Evolutionary conservation across 2,329 filamentous ascomycete genomes (phyloP).

Genomic region (Cladosporium velox): DNA sequence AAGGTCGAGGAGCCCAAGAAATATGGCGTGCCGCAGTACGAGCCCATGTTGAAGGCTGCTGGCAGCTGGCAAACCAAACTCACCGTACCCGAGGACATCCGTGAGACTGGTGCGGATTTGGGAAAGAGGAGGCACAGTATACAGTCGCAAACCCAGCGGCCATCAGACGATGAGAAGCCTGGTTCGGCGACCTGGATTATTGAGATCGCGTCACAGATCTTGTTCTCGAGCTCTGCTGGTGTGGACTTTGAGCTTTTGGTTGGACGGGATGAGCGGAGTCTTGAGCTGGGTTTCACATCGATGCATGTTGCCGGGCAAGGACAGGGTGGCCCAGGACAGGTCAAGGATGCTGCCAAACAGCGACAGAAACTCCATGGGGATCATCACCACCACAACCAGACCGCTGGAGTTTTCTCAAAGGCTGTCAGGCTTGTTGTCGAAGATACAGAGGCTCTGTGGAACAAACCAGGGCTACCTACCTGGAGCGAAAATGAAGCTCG

Average conservation of each 20-base stretch:
- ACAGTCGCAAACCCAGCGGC: conserved; percentile 28
- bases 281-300: conserved; percentile 63
- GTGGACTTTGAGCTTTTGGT: conserved; percentile 87
- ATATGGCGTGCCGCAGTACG: conserved; percentile 73
- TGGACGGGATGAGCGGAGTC: conserved; percentile 79
- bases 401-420: conserved; percentile 79
- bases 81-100: conserved; percentile 74
- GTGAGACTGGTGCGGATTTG: conserved; percentile 59
- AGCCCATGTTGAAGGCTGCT: conserved; percentile 94
- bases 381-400: conserved; percentile 45
- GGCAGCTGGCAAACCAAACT: conserved; percentile 82
- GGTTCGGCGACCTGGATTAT: conserved; percentile 80
- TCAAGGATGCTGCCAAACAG: conserved; percentile 58
- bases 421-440: conserved; percentile 78
- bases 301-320: conserved; percentile 50
- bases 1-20: conserved; percentile 69
- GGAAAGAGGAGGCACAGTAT: conserved; percentile 38
- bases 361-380: conserved; percentile 56
- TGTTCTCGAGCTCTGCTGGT: conserved; percentile 86
- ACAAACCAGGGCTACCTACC: conserved; percentile 78
- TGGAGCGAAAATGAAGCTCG: conserved; percentile 45
- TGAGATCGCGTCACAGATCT: conserved; percentile 87
- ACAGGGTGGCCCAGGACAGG: conserved; percentile 63
- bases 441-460: conserved; percentile 88
- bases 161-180: conserved; percentile 45